Percentiles rank a stretch among this genome's conserved stretches.
Conservation (phyloP, 805 yeast genomes). For the Pichia membranifaciens region DNA sequence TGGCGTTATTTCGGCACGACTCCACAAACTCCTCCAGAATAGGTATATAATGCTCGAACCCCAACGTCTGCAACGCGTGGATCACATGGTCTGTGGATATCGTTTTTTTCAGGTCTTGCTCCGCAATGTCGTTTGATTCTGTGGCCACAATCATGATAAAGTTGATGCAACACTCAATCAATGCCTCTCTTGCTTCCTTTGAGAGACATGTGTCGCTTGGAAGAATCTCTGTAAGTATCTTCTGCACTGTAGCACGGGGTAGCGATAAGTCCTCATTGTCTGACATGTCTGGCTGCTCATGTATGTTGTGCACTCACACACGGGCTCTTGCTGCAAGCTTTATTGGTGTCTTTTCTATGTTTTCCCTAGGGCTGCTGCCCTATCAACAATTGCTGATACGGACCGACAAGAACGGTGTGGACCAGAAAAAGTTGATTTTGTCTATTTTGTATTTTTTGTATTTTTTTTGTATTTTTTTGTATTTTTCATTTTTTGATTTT, state of each 20-base stretch:
- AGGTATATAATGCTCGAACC: constrained; percentile 78
- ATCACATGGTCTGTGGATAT: constrained; percentile 95
- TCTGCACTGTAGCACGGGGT: constrained; percentile 84
- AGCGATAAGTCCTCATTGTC: constrained; percentile 32
- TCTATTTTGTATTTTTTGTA: background rate
- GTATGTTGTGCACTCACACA: too few relatives aligned
- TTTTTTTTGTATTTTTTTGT: background rate
- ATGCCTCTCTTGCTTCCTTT: constrained; percentile 89
- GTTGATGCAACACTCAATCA: constrained; percentile 93
- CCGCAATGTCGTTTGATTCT: constrained; percentile 93
- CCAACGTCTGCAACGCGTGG: constrained; percentile 80
- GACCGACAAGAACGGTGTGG: background rate
- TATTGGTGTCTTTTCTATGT: background rate
- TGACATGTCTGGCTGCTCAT: constrained; percentile 3
- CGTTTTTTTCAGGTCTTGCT: constrained; percentile 91
- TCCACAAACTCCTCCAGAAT: constrained; percentile 71
- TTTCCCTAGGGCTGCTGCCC: too few relatives aligned
- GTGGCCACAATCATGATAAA: constrained; percentile 92
- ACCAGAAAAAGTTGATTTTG: background rate
- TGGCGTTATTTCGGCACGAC: constrained; percentile 83
- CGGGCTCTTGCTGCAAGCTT: background rate
- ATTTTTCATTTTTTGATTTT: background rate
- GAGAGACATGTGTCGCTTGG: constrained; percentile 86
- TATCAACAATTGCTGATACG: too few relatives aligned
- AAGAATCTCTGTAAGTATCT: constrained; percentile 82